These are phyloP conservation scores for Penicillium fimorum DNA, from an alignment of 495 filamentous ascomycete genomes.

Conservation along the genomic window DNA sequence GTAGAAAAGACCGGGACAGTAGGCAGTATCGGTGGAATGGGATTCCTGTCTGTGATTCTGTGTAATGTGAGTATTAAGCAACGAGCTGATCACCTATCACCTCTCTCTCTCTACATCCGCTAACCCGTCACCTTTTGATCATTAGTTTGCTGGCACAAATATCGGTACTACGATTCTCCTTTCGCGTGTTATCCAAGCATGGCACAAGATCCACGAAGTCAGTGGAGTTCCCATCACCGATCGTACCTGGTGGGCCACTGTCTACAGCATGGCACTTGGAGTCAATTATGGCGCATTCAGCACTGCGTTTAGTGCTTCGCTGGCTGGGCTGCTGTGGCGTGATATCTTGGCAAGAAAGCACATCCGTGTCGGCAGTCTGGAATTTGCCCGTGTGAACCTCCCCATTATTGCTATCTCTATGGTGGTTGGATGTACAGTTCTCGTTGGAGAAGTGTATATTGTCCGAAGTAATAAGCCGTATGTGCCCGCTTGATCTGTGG, in stretches of 20 bases:
- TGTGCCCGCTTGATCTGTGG: not conserved
- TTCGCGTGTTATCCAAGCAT: constrained; percentile 62
- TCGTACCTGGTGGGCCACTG: constrained; percentile 63
- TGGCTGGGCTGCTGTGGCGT: constrained; percentile 65
- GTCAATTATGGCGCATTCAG: constrained; percentile 71
- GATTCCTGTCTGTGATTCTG: constrained; percentile 61
- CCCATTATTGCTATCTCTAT: constrained; percentile 67
- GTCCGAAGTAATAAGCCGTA: constrained; percentile 32
- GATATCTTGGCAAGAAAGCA: constrained; percentile 63
- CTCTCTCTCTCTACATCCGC: not conserved
- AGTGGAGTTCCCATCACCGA: constrained; percentile 47
- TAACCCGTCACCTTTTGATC: constrained; percentile 2
- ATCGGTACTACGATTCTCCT: constrained; percentile 69
- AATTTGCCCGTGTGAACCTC: constrained; percentile 63
- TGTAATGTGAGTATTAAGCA: constrained; percentile 57
- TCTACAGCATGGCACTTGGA: constrained; percentile 66
- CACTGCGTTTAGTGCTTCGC: constrained; percentile 61
- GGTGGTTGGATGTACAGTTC: constrained; percentile 57
- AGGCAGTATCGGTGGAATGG: constrained; percentile 65
- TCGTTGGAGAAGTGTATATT: constrained; percentile 61
- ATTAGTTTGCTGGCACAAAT: constrained; percentile 66
- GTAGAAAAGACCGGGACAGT: constrained; percentile 62
- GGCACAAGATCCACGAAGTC: constrained; percentile 53
- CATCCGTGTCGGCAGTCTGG: constrained; percentile 54
- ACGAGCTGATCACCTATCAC: no score